Evolutionary conservation across 2,329 filamentous ascomycete genomes (phyloP), one percentile per base, ranked within the genome.

Genomic region (Taxawa tesnikishii): DNA sequence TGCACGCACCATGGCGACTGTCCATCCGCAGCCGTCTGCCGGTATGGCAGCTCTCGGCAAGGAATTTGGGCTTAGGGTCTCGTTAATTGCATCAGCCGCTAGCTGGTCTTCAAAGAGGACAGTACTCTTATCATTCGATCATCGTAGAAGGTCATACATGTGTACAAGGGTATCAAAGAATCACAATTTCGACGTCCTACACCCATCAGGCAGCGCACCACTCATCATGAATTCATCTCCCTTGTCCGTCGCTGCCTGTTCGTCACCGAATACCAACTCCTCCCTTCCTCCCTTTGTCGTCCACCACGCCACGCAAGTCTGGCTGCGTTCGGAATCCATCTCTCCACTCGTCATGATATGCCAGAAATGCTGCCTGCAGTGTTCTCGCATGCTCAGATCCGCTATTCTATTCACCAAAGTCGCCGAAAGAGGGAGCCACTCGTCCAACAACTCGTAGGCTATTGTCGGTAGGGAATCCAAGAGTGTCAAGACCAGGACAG

Each of bases 271-370:
- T 2, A 75, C 41, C 4, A 75, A 60, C 43, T 63, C 54, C 37
- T 76, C 71, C 29, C 69, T 59, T 0, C 74, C 74, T 4, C 73
- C 72, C 37, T 69, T 53, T 52, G 73, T 59, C 58, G 75, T 81
- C 87, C 87, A 94, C 87, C 87, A 94, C 2, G 74, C 73, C 12
- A 93, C 80, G 29, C 79, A 84, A 18, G 81, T 68, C 25, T 78
- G 73, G 5, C 83, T 79, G 38, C 84, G 70, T 50, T 92, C 82
- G 15, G 92, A 78, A 55, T 94, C 85, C 74, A 94, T 80, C 59
- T 93, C 84, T 3, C 84, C 84, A 44, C 70, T 76, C 25, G 77
- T 77, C 7, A 94, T 58, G 3, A 84, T 69, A 36, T 90, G 77
- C 76, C 82, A 85, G 53, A 92, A 80, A 30, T 84, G 65, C 40